Percentiles rank a stretch among this genome's conserved stretches.
phyloP scores from a whole-genome alignment of 257 asterid genomes.

The Gentiana dahurica region DNA sequence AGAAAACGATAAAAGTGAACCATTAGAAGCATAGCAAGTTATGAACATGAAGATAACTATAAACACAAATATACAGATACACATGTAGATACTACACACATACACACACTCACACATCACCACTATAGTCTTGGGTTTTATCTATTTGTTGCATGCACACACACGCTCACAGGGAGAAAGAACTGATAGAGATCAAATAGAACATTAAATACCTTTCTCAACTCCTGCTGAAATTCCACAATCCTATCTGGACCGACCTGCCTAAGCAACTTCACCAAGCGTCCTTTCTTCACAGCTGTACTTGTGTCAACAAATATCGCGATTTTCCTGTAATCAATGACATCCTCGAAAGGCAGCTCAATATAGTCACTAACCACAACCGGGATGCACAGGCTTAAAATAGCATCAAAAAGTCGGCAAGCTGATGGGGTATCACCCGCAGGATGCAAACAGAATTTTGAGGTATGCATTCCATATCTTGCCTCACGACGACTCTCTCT shows the following conservation, averaged over 20 bases:
- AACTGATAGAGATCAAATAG: neutral
- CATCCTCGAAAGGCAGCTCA: conserved; percentile 96
- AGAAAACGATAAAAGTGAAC: neutral
- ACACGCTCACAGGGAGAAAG: neutral
- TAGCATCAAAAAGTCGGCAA: conserved; percentile 96
- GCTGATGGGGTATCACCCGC: conserved; percentile 99
- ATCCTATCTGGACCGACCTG: conserved; percentile 36
- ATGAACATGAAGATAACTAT: too few species aligned
- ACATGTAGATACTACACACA: too few species aligned
- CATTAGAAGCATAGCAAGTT: too few species aligned
- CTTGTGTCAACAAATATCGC: conserved; percentile 69
- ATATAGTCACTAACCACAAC: conserved; percentile 81
- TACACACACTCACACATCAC: too few species aligned
- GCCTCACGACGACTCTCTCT: conserved; percentile 96
- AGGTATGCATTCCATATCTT: conserved; percentile 85
- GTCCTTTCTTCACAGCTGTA: conserved; percentile 62
- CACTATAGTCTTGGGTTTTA: too few species aligned
- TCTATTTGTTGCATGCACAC: too few species aligned
- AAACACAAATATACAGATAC: too few species aligned
- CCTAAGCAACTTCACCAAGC: conserved; percentile 70
- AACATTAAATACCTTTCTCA: conserved; percentile 44
- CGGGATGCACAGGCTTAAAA: conserved; percentile 92
- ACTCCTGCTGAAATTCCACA: conserved; percentile 68
- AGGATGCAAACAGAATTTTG: conserved; percentile 91
- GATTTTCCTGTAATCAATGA: conserved; percentile 76